Base-by-base conservation (phyloP, 1,284 basidiomycete genomes). In the Ustilago shanxiensis region DNA sequence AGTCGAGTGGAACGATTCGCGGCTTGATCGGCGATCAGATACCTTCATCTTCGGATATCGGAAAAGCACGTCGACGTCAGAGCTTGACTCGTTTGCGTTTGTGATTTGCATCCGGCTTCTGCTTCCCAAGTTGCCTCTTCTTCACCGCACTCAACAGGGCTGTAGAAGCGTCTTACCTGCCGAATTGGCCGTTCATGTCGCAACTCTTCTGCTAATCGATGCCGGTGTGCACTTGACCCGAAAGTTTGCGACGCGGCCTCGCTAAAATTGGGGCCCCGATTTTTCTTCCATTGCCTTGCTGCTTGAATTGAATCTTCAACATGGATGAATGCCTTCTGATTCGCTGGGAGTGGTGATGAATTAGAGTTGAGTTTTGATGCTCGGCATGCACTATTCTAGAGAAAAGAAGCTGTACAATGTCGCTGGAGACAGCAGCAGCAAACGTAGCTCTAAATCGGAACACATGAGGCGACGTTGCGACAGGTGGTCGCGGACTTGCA, bases 1-100 rank as follows among this genome's bases (percentile, higher is more conserved):
- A n/a, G n/a, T n/a, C n/a, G n/a, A n/a, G n/a, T n/a, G n/a, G n/a
- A n/a, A n/a, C n/a, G n/a, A n/a, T n/a, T n/a, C 35, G 35, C 35
- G 8, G 7, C 35, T 10, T 11, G 35, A 16, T 51, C 49, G 39
- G 51, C 41, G 39, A 53, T 61, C 26, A 33, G 31, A 51, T 29
- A 29, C 1, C 3, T 13, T 31, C 26, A 22, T 11, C 6, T 51
- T 18, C 29, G 31, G 24, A n/a, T 16, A 6, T 44, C 37, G 28
- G 44, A 45, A 31, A 65, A 65, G 62, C 62, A 65, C 50, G 29
- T 33, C 55, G 62, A 65, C 62, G 55, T 65, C 62, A 65, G 50
- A 51, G 59, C 24, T 54, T 22, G 24, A 4, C 6, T 37, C 14
- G 6, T 37, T 37, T 37, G 35, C 35, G 14, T 24, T 24, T 45